Conservation (phyloP, 1,284 basidiomycete species). For the Rhodotorula glutinis region DNA sequence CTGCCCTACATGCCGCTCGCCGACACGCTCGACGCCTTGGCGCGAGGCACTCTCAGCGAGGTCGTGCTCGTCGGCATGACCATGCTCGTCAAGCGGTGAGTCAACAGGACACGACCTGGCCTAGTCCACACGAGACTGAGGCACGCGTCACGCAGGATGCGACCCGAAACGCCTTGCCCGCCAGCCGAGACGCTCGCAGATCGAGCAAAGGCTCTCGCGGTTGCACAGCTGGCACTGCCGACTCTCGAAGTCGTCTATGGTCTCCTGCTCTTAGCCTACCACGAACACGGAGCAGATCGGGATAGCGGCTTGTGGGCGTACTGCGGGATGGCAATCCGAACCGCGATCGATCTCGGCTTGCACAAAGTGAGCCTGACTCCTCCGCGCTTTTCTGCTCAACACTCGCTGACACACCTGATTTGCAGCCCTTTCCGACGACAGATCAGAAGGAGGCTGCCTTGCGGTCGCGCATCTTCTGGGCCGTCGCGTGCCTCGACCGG, state of each 20-base stretch:
- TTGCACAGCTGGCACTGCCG: constrained; percentile 28
- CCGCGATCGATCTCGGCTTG: constrained; percentile 21
- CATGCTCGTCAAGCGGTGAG: constrained; percentile 10
- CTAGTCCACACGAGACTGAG: background rate
- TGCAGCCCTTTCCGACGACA: constrained; percentile 6
- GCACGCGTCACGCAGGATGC: background rate
- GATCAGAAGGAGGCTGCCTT: constrained; percentile 9
- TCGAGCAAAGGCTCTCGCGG: constrained; percentile 24
- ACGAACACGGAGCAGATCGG: constrained; percentile 21
- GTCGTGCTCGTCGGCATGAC: constrained; percentile 6
- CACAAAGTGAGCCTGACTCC: constrained; percentile 17
- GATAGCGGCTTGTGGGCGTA: constrained; percentile 29
- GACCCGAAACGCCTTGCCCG: constrained; percentile 2
- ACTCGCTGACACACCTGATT: background rate
- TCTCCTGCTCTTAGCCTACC: constrained; percentile 24
- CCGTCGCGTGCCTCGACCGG: constrained; percentile 22
- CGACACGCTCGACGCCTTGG: background rate
- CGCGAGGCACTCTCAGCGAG: constrained; percentile 10
- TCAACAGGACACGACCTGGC: background rate
- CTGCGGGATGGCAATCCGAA: constrained; percentile 24
- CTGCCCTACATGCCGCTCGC: constrained; percentile 14
- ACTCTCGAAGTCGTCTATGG: constrained; percentile 24
- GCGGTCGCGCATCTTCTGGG: constrained; percentile 25
- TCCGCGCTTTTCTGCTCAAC: background rate
- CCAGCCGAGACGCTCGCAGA: constrained; percentile 21